Evolutionary conservation across 1,284 basidiomycete species (phyloP).

Genomic region (Tylopilus sp.): DNA sequence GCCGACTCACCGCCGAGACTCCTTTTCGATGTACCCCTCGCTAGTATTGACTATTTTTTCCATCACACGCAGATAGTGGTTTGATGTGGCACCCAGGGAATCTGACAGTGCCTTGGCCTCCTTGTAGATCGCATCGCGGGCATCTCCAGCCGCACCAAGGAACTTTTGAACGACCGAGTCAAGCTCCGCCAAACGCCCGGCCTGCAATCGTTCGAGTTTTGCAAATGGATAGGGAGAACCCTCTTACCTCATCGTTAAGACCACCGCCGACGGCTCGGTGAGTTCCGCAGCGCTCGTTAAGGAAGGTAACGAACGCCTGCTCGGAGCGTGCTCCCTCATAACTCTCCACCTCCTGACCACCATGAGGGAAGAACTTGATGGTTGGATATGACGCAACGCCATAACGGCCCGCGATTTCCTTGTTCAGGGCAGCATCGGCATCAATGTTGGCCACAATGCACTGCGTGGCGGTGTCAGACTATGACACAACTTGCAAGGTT

Average conservation of each 20-base stretch:
- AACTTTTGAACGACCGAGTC: constrained; percentile 81
- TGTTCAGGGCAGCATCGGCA: constrained; percentile 83
- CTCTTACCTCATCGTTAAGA: constrained; percentile 66
- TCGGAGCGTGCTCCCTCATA: constrained; percentile 74
- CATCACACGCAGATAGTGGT: constrained; percentile 90
- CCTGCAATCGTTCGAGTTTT: constrained; percentile 42
- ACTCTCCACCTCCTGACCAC: constrained; percentile 52
- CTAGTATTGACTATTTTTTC: constrained; percentile 78
- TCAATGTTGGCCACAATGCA: constrained; percentile 90
- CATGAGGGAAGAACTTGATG: constrained; percentile 92
- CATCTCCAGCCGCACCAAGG: constrained; percentile 60
- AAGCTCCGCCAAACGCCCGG: constrained; percentile 78
- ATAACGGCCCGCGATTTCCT: constrained; percentile 72
- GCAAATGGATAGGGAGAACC: not conserved
- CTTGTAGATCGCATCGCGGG: constrained; percentile 60
- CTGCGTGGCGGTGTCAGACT: constrained; percentile 38
- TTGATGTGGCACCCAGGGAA: constrained; percentile 52
- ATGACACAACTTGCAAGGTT: not conserved
- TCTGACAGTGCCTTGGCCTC: constrained; percentile 55
- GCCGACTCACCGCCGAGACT: constrained; percentile 70
- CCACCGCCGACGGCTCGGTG: constrained; percentile 80
- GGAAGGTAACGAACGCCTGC: constrained; percentile 66
- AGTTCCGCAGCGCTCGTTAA: constrained; percentile 90
- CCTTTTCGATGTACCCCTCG: constrained; percentile 83
- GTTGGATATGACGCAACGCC: constrained; percentile 82